Base-by-base conservation (phyloP, 2,329 filamentous ascomycete genomes). In the Talaromyces sp. region DNA sequence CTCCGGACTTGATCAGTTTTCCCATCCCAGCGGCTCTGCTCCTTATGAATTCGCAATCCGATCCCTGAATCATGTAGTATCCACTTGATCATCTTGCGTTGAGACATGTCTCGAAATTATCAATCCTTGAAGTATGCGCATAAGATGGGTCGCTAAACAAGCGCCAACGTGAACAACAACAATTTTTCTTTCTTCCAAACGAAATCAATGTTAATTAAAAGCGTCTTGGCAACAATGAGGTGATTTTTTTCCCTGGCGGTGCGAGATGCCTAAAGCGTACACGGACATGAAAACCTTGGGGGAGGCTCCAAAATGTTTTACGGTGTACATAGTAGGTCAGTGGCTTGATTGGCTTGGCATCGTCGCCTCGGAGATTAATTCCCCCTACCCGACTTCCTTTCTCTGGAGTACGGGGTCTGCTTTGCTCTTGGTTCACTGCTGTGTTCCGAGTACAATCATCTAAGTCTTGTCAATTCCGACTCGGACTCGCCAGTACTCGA, bases 321-420 rank as follows among this genome's bases (percentile, higher is more conserved):
- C n/a, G n/a, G n/a, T n/a, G n/a, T n/a, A n/a, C n/a, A n/a, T 42
- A 6, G 8, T 21, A 21, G 18, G 40, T 21, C 23, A 52, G 48
- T 52, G 48, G 48, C 48, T 54, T 54, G 48, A 54, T 28, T 54
- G n/a, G 16, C 48, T 54, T 54, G 48, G 28, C 48, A 35, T 54
- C 16, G 48, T 7, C 25, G 25, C 3, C 11, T n/a, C 46, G 46
- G 46, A 50, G 46, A 48, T 48, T 48, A 16, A 25, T 16, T 8
- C 6, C 44, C 44, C 44, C 21, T n/a, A 40, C 2, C 39, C 16
- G 39, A 40, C 14, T 40, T 16, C 1, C 6, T n/a, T 14, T 48
- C 12, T 28, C 21, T 21, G 12, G 12, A 46, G 11, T 46, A 46
- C 21, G 42, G 12, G 5, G 21, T n/a, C 5, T 40, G 16, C 39